Evolutionary conservation across 352 stramenopile species (phyloP).

Genomic region (Globisporangium apiculatum): DNA sequence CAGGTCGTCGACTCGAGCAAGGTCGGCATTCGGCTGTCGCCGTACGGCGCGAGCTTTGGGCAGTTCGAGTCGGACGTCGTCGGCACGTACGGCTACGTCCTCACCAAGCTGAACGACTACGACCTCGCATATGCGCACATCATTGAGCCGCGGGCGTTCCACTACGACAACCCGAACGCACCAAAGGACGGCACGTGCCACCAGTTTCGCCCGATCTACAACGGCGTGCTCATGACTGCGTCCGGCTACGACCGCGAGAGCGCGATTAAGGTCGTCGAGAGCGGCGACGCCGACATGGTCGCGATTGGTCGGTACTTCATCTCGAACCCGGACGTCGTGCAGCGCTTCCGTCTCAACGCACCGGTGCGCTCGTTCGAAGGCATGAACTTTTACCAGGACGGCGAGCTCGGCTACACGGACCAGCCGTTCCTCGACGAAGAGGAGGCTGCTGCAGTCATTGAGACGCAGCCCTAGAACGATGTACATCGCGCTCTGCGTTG

Average conservation of each 20-base stretch:
- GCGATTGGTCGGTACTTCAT: slow-evolving; percentile 69
- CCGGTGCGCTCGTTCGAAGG: slow-evolving; percentile 37
- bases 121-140: slow-evolving; percentile 54
- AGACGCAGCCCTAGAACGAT: not conserved
- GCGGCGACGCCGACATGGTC: slow-evolving; percentile 48
- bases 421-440: slow-evolving; percentile 31
- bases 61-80: slow-evolving; percentile 37
- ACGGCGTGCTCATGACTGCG: slow-evolving; percentile 46
- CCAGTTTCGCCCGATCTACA: slow-evolving; percentile 56
- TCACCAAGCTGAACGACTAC: slow-evolving; percentile 49
- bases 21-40: slow-evolving; percentile 42
- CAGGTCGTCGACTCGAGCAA: slow-evolving; percentile 21
- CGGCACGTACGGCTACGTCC: slow-evolving; percentile 40
- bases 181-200: slow-evolving; percentile 33
- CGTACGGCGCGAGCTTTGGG: slow-evolving; percentile 42
- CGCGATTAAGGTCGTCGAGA: slow-evolving; percentile 39
- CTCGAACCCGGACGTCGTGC: slow-evolving; percentile 66
- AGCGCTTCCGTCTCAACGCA: slow-evolving; percentile 35
- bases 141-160: slow-evolving; percentile 48
- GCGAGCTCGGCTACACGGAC: slow-evolving; percentile 44
- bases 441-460: not conserved
- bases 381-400: slow-evolving; percentile 38
- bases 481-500: not conserved
- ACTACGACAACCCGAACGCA: slow-evolving; percentile 23
- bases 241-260: slow-evolving; percentile 48